Evolutionary conservation across 1,284 basidiomycete species (phyloP), one percentile per base, ranked within the genome.

Genomic region (Fereydounia khargensis): DNA sequence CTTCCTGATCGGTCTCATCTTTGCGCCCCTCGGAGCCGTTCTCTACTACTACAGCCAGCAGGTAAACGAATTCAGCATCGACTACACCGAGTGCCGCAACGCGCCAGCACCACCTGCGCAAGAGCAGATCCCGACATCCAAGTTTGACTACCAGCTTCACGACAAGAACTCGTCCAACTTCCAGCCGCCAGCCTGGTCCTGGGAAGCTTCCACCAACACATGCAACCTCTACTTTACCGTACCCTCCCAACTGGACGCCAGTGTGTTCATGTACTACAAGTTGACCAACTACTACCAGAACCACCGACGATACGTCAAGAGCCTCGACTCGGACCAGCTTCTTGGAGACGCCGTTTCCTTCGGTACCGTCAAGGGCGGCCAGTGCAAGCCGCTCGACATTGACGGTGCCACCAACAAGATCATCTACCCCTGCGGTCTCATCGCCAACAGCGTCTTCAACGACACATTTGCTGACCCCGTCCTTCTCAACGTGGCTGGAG

Each of bases 391-490:
- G 1, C 80, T 96, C 33, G 89, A 82, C 2, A 44, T 54, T 4
- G 67, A 72, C 32, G 44, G 54, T 20, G 39, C 22, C 9, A 48
- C 56, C 14, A 44, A 47, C 46, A 62, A 62, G 39, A 52, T 65
- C 41, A 65, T 73, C 56, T 99, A 92, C 74, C 95, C 95, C 0
- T 99, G 95, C 67, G 95, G 95, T 25, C 80, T 98, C 56, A 95
- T 99, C 60, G 95, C 95, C 37, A 99, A 99, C 78, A 94, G 90
- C n/a, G 48, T 91, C 7, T 99, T 97, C 81, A 99, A 99, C 72
- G 92, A 96, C 74, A 90, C 91, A 2, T 89, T 86, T 76, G 80
- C 82, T 17, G 81, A 80, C 37, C 84, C 89, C 13, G 77, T 81
- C 7, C 77, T 86, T 19, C 69, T 82, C 37, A 84, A 84, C 66